Evolutionary conservation across 139 green algal genomes (phyloP).

Genomic region (Coelastrella sp.): DNA sequence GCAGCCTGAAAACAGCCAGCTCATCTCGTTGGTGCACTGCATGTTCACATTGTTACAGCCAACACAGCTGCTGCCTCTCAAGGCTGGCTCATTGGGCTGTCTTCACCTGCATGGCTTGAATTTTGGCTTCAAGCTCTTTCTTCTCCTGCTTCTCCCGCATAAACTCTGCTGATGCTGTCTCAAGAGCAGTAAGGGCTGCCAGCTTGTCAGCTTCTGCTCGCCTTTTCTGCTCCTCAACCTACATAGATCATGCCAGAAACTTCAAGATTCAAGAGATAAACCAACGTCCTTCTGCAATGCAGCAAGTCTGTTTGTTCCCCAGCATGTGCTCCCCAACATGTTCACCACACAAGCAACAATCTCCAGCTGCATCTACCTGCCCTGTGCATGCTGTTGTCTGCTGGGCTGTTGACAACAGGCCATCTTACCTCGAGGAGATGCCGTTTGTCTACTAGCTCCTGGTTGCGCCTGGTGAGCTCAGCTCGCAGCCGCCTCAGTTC

Average conservation of each 20-base stretch:
- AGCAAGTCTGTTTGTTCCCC: neutral
- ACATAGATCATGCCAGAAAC: neutral
- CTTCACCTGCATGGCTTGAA: slow-evolving; percentile 84
- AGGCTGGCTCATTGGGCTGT: no score
- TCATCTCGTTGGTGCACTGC: neutral
- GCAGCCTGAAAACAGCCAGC: neutral
- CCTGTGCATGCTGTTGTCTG: neutral
- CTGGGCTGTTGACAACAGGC: neutral
- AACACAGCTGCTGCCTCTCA: no score
- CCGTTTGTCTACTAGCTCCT: slow-evolving; percentile 93
- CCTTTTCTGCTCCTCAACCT: slow-evolving; percentile 93
- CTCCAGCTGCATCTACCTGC: neutral
- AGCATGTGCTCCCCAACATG: no score
- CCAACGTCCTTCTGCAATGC: neutral
- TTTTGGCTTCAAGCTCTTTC: slow-evolving; percentile 83
- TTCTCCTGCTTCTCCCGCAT: slow-evolving; percentile 94
- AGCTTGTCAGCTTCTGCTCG: slow-evolving; percentile 96
- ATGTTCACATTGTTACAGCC: no score
- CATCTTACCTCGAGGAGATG: slow-evolving; percentile 83
- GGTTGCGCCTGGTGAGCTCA: slow-evolving; percentile 86
- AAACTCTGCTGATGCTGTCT: slow-evolving; percentile 87
- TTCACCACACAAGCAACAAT: no score
- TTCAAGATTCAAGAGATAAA: no score
- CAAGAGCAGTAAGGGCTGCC: slow-evolving; percentile 91
- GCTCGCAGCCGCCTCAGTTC: slow-evolving; percentile 89